Base-by-base conservation (phyloP, 176 grass and related monocot species). In the Zoysia pacifica region DNA sequence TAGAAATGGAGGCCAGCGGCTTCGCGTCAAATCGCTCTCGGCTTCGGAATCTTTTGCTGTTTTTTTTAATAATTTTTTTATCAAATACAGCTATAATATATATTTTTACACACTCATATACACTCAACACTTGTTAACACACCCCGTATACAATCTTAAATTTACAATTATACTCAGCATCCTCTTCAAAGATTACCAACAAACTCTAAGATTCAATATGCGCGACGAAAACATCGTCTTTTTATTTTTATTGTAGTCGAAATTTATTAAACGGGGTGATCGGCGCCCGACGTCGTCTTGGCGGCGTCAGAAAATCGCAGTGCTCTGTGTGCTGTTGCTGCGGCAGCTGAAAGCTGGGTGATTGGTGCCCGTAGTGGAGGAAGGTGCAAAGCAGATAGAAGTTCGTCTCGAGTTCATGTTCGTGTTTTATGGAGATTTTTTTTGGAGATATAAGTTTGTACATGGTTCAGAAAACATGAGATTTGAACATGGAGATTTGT, bases 11-110 rank as follows among this genome's bases (percentile, higher is more conserved):
- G 10, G 81, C 39, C 60, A 66, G 18, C 40, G 10, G 41, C 67
- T 50, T 80, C 0, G 3, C 16, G 65, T 65, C 72, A 81, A 75
- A 76, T 51, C 19, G 9, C 46, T 13, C 37, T 43, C 16, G 3
- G 59, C 28, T 72, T 36, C 28, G 12, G 77, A 69, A 80, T 58
- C 77, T 80, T 58, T 69, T 49, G 42, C 60, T 82, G 70, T 45
- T 65, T 28, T 42, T 16, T 28, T 28, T n/a, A n/a, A 28, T 28
- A 28, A 28, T 28, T 28, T 28, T 28, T 28, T 0, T 28, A 28
- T 28, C 28, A 28, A 28, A 28, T 28, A 28, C 28, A 28, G 28
- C 0, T 28, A 28, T 0, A 28, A 0, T 28, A 28, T 0, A 0
- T 28, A 0, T 28, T 28, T 28, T 28, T 28, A 28, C 28, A 28